Percentiles rank a stretch among this genome's conserved stretches.
Conservation (phyloP, 2,329 filamentous ascomycete genomes). For the Epichloe coenophiala region DNA sequence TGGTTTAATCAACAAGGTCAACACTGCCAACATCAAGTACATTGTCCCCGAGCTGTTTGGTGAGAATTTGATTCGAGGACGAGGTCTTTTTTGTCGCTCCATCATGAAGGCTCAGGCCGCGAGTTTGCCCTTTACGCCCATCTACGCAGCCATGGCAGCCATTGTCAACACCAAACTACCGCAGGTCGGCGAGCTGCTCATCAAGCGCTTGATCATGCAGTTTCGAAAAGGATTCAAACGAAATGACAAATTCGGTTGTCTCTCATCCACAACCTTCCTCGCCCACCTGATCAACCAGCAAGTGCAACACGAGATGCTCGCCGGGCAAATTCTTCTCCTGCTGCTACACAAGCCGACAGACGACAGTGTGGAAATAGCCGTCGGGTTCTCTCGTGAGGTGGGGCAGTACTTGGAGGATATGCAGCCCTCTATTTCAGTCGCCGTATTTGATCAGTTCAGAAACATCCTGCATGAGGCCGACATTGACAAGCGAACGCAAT, state of each 20-base stretch:
- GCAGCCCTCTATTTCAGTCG: slow-evolving; percentile 74
- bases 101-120: slow-evolving; percentile 98
- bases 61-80: slow-evolving; percentile 83
- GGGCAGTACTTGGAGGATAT: slow-evolving; percentile 93
- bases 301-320: slow-evolving; percentile 85
- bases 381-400: slow-evolving; percentile 83
- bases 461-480: slow-evolving; percentile 92
- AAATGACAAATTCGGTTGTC: slow-evolving; percentile 92
- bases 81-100: slow-evolving; percentile 84
- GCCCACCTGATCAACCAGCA: slow-evolving; percentile 94
- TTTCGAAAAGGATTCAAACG: slow-evolving; percentile 92
- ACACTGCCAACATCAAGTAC: slow-evolving; percentile 92
- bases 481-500: slow-evolving; percentile 96
- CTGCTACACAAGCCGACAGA: slow-evolving; percentile 91
- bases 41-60: slow-evolving; percentile 93
- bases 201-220: slow-evolving; percentile 75
- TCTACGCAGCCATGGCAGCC: slow-evolving; percentile 89
- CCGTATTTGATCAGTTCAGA: slow-evolving; percentile 90
- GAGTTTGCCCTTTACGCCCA: slow-evolving; percentile 88
- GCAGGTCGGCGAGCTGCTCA: slow-evolving; percentile 80
- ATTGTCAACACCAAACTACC: slow-evolving; percentile 97
- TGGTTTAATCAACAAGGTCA: slow-evolving; percentile 97
- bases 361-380: slow-evolving; percentile 94
- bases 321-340: slow-evolving; percentile 83
- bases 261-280: slow-evolving; percentile 86